Conservation (phyloP, 2,329 filamentous ascomycete genomes). For the Zasmidium angulare region DNA sequence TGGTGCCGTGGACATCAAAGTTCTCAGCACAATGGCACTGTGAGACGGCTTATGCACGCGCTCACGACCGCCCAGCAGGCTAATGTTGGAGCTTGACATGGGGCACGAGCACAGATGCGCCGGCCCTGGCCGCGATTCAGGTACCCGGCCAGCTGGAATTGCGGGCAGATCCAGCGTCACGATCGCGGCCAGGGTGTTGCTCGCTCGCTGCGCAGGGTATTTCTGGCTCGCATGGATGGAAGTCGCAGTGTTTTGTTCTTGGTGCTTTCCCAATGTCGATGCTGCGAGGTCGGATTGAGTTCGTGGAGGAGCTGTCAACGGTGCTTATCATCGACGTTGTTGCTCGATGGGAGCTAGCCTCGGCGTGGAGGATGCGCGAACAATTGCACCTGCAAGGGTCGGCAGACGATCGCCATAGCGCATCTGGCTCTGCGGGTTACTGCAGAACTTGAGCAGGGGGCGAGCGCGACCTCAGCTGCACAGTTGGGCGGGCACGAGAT, state of each 20-base stretch:
- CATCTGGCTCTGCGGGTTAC: neutral
- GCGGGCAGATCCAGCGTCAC: neutral
- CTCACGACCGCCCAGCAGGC: neutral
- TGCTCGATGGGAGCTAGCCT: neutral
- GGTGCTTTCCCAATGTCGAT: neutral
- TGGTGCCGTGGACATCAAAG: neutral
- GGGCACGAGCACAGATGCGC: neutral
- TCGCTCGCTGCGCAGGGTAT: neutral
- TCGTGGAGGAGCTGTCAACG: neutral
- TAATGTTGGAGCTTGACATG: conserved; percentile 4
- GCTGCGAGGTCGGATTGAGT: neutral
- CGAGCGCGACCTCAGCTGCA: neutral
- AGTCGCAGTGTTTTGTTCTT: neutral
- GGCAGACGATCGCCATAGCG: neutral
- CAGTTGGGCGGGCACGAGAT: neutral
- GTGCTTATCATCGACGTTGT: neutral
- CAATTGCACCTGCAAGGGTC: neutral
- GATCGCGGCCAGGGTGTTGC: neutral
- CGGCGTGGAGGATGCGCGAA: neutral
- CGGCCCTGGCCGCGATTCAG: conserved; percentile 1
- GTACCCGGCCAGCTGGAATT: neutral
- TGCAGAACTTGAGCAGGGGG: neutral
- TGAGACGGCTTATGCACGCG: conserved; percentile 5
- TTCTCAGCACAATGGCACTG: neutral
- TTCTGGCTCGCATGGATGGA: neutral